Conservation (phyloP, 2,329 filamentous ascomycete species). For the Mycogone perniciosa region DNA sequence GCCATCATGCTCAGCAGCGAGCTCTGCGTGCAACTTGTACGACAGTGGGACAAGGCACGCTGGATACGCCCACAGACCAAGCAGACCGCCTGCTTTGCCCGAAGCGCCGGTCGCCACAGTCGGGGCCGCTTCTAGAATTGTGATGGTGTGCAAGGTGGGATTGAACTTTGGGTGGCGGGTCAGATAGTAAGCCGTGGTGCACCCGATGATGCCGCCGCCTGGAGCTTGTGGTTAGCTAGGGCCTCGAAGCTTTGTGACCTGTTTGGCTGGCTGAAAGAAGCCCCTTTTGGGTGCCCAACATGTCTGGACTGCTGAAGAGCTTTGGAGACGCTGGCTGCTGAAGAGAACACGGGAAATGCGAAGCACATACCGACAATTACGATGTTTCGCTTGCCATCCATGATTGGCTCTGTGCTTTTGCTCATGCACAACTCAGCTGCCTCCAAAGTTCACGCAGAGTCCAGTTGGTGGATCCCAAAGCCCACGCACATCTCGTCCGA, state of each 20-base stretch:
- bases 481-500: background rate
- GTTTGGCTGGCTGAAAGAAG: background rate
- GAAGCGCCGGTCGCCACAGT: slow-evolving; percentile 85
- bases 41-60: slow-evolving; percentile 76
- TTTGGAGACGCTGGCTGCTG: background rate
- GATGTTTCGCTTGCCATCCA: slow-evolving; percentile 38
- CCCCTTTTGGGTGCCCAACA: background rate
- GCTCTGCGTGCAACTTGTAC: slow-evolving; percentile 73
- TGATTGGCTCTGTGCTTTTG: slow-evolving; percentile 12
- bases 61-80: slow-evolving; percentile 90
- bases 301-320: background rate
- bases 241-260: background rate
- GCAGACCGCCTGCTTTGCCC: slow-evolving; percentile 86
- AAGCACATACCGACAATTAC: slow-evolving; percentile 42
- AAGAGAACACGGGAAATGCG: background rate
- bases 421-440: background rate
- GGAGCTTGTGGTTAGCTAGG: slow-evolving; percentile 7
- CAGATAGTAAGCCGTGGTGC: slow-evolving; percentile 84
- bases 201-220: slow-evolving; percentile 92
- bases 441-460: no score
- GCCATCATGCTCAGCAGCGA: slow-evolving; percentile 79
- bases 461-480: no score
- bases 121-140: slow-evolving; percentile 76
- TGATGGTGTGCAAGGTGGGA: slow-evolving; percentile 67
- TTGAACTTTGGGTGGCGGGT: slow-evolving; percentile 80